Evolutionary conservation across 257 asterid species (phyloP), one percentile per base, ranked within the genome.

Genomic region (Jacaranda mimosifolia): DNA sequence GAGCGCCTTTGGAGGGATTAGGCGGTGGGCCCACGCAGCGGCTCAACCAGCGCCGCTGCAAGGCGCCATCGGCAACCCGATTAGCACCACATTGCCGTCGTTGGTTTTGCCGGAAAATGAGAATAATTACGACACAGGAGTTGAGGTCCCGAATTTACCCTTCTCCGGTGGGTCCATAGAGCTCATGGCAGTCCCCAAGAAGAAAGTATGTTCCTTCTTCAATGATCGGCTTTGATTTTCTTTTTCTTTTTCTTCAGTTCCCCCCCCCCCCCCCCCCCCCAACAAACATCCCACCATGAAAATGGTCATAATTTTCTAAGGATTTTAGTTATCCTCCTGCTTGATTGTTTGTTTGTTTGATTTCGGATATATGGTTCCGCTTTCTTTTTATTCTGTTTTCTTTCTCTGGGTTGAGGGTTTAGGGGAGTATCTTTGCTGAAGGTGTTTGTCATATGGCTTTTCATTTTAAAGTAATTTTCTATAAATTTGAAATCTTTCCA

Each of bases 111-210:
- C 87, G 45, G 91, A 89, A 78, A 13, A 73, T 13, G 72, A 85
- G n/a, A 63, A 52, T 43, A 56, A 75, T 6, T 64, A 36, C 59
- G n/a, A 3, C 19, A 36, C 43, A 12, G 87, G 79, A 26, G 72
- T 74, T 75, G 78, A 42, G 51, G 43, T 74, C 5, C 83, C 83
- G 13, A 59, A 74, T 49, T 60, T 58, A 73, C 68, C 82, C 19
- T 78, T 71, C 42, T 38, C 74, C 17, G 60, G 53, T 13, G 92
- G 89, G 7, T 78, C 78, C 40, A 79, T 90, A 82, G 93, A 90
- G 77, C 95, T 90, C 68, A 90, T 88, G 95, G 92, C 92, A 69
- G 95, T 90, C 40, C 95, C 92, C 6, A 90, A 85, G 70, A 88
- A 64, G 80, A 88, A 86, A 90, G 95, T 86, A 76, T 10, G 63